These are phyloP conservation scores for Paracorniculantispora psalliotae DNA, from an alignment of 2,329 filamentous ascomycete genomes.

Conservation along the genomic window DNA sequence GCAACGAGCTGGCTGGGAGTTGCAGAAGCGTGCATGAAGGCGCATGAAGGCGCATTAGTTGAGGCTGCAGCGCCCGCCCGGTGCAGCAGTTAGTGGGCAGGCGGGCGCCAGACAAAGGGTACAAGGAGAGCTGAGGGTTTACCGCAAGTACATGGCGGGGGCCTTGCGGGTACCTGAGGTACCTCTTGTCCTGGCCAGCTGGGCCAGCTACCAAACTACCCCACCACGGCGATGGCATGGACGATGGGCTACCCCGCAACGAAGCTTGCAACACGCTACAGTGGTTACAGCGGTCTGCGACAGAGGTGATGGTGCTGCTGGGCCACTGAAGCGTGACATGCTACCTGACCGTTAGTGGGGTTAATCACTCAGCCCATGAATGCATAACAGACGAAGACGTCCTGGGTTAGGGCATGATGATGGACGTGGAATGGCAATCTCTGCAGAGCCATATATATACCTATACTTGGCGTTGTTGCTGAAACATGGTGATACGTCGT, in stretches of 20 bases:
- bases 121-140: background rate
- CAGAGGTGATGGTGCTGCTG: background rate
- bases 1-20: background rate
- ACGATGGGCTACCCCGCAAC: slow-evolving; percentile 13
- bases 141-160: background rate
- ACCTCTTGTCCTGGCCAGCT: background rate
- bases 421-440: background rate
- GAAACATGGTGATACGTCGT: background rate
- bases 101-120: background rate
- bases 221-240: slow-evolving; percentile 9
- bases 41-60: background rate
- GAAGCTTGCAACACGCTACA: background rate
- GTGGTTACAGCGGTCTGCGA: background rate
- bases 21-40: background rate
- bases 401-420: background rate
- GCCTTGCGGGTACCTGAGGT: background rate
- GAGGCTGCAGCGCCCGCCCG: background rate
- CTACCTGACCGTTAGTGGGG: background rate
- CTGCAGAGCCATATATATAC: background rate
- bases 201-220: background rate
- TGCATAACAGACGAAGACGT: background rate
- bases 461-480: background rate
- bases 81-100: background rate
- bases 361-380: background rate
- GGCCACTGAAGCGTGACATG: background rate